Base-by-base conservation (phyloP, 768 basidiomycete genomes). In the Termitomyces sp. region DNA sequence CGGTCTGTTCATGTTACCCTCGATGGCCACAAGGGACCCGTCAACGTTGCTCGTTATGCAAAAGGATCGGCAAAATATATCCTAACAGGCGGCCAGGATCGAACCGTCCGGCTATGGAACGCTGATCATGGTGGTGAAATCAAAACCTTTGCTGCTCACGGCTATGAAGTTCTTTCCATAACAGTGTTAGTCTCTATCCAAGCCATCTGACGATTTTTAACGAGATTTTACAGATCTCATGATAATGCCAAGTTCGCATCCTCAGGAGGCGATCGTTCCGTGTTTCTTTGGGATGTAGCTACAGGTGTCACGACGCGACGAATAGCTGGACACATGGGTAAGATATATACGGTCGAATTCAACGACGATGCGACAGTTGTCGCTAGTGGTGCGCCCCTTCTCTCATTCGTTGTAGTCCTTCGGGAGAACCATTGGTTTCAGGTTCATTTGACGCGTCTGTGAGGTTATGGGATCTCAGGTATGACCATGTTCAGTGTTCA, bases 191-290 rank as follows among this genome's bases (percentile, higher is more conserved):
- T 78, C 46, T 61, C 36, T 51, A 39, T 16, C 20, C 39, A 45
- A 64, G 58, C 35, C 48, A 46, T 35, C 33, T 59, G 44, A 38
- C 8, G 40, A 44, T 38, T 58, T 15, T 38, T 44, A 32, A 45
- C 54, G 22, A 16, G 33, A 33, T 33, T 39, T 46, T 57, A 18
- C 66, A 96, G 92, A 44, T 84, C 94, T 46, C 88, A 94, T 66
- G 96, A 99, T 75, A 99, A 99, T 76, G 88, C 90, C 33, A 90
- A 90, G 68, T 95, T 99, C 67, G 95, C 90, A 15, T 96, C 93
- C 3, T 92, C 90, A 24, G 96, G 96, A 36, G 96, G 96, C 7
- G 96, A 99, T 74, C 87, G 93, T 64, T 88, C 89, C 55, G 88
- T 97, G 1, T 97, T 97, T 66, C 74, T 97, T 24, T 98, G 96